Base-by-base conservation (phyloP, 371 early-diverging fungal genomes). In the Lichtheimia ramosa region DNA sequence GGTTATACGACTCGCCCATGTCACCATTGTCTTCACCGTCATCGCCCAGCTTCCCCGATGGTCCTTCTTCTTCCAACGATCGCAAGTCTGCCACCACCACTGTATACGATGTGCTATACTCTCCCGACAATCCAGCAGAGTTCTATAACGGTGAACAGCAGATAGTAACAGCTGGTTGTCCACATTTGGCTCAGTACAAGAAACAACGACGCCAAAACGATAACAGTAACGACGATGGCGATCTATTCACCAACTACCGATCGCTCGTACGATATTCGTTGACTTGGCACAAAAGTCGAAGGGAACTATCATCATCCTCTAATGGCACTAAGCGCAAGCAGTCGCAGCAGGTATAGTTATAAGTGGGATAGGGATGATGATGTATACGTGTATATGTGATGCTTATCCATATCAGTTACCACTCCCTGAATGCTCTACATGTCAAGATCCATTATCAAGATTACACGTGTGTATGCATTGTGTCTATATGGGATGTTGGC, bases 401-500 rank as follows among this genome's bases (percentile, higher is more conserved):
- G 21, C 43, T 24, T 24, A n/a, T 48, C 21, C 6, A 25, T 48
- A 27, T 48, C 25, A 91, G 83, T 75, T 93, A 55, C 92, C 92
- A 5, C 62, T 83, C 20, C 92, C 92, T 8, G 68, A 79, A 42
- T 93, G 92, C 63, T 63, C 68, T 48, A 66, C 71, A 6, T 94
- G 92, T 70, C 79, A 78, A 10, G 80, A 85, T 24, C 73, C 85
- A 10, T 57, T 83, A 51, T 86, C 86, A 42, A 70, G 92, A 10
- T 75, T 95, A 28, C 94, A 95, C 67, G 89, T 84, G 0, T 96
- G 96, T 68, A 73, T 96, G 7, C 86, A 89, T 28, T 94, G 88
- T 57, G 76, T 79, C 13, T 81, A 68, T 52, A 67, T 82, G 52
- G 85, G 85, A 0, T 94, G 94, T 62, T 86, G 84, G 84, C 74